Conservation (phyloP, 202 grass and related monocot genomes). For the Schoenoplectus triqueter region DNA sequence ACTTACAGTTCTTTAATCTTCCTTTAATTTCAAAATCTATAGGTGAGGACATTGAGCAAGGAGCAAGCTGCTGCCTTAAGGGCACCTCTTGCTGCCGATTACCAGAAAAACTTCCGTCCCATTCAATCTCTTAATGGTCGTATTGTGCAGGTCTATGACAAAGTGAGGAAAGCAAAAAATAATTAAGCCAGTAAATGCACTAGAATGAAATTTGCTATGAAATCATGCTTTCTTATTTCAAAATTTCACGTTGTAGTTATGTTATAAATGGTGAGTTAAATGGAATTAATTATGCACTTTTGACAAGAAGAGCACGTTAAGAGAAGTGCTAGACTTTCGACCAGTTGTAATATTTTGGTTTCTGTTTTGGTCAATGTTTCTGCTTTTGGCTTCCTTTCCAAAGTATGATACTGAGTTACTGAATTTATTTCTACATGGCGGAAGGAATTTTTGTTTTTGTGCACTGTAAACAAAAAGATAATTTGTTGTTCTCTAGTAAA, state of each 20-base stretch:
- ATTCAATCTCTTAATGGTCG: slow-evolving; percentile 57
- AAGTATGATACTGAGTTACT: slow-evolving; percentile 24
- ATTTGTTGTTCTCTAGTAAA: not conserved
- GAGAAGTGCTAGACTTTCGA: not conserved
- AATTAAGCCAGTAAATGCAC: slow-evolving; percentile 16
- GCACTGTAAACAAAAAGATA: not conserved
- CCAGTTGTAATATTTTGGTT: not conserved
- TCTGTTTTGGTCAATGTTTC: not conserved
- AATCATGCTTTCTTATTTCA: slow-evolving; percentile 22
- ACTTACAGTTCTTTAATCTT: not conserved
- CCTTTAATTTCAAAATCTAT: not conserved
- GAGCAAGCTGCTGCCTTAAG: slow-evolving; percentile 48
- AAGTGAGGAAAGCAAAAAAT: not conserved
- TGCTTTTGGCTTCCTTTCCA: not conserved
- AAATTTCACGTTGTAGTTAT: slow-evolving; percentile 22
- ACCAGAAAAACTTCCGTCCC: slow-evolving; percentile 41
- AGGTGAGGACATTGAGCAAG: slow-evolving; percentile 52
- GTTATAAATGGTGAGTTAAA: slow-evolving; percentile 7
- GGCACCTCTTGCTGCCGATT: slow-evolving; percentile 30
- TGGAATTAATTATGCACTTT: slow-evolving; percentile 18
- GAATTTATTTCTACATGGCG: not conserved
- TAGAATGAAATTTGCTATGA: slow-evolving; percentile 12
- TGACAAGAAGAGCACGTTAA: slow-evolving; percentile 27
- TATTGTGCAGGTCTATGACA: slow-evolving; percentile 52
- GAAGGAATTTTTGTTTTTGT: not conserved